phyloP scores from a whole-genome alignment of 345 rosid species.

The Citrus reticulata region DNA sequence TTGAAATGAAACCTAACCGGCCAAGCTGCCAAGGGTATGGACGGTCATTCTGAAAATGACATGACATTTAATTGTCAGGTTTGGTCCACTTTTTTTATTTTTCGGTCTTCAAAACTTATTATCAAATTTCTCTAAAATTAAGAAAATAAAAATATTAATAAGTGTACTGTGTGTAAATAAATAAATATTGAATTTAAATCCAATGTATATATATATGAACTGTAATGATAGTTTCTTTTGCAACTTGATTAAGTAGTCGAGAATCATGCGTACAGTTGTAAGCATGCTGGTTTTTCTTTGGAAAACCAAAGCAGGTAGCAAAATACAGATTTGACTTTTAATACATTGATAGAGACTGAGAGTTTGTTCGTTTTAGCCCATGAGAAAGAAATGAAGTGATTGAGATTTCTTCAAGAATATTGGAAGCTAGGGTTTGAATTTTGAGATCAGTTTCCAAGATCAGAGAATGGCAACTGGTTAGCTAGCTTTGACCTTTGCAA shows the following conservation, averaged over 20 bases:
- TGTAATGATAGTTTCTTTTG: no score
- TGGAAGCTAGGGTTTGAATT: neutral
- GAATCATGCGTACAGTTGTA: neutral
- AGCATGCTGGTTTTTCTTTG: neutral
- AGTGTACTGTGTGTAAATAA: neutral
- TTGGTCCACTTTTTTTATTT: neutral
- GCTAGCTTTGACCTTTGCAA: conserved; percentile 3
- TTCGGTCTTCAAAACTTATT: neutral
- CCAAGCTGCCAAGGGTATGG: neutral
- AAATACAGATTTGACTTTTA: conserved; percentile 18
- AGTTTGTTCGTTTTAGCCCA: conserved; percentile 8
- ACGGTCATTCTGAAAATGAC: neutral
- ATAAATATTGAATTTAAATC: no score
- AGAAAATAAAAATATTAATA: no score
- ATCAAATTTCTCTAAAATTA: no score
- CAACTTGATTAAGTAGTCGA: conserved; percentile 14
- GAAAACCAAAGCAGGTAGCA: conserved; percentile 5
- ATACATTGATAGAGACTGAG: conserved; percentile 18
- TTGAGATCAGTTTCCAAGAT: conserved; percentile 2
- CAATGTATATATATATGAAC: no score
- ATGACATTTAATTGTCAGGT: neutral
- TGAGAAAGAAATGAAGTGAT: conserved; percentile 15
- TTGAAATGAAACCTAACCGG: neutral
- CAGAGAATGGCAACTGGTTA: conserved; percentile 3
- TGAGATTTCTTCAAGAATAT: neutral